Evolutionary conservation across 768 basidiomycete species (phyloP), one percentile per base, ranked within the genome.

Genomic region (Hericium rajendrae): DNA sequence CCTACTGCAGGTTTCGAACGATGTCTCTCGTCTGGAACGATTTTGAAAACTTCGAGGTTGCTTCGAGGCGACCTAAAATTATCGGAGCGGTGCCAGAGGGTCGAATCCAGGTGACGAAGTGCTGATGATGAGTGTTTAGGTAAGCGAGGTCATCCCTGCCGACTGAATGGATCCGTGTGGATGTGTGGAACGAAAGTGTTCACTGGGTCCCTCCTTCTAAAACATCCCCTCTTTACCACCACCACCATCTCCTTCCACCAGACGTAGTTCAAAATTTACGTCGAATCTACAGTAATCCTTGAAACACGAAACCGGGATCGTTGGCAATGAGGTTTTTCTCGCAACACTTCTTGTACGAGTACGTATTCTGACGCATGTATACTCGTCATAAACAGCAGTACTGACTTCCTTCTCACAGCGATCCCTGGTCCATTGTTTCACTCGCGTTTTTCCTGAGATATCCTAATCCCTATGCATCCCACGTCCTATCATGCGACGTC

Each of bases 401-500:
- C 11, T 58, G 57, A 64, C 64, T 49, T 55, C 58, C 15, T 52
- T 26, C 59, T 15, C 15, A 6, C 64, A 94, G 93, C 78, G 91
- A 97, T 81, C 83, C 93, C 70, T 93, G 94, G 84, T 78, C 90
- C 57, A 94, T 90, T 63, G 90, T 95, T 58, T 84, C 94, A 18
- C 78, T 95, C 61, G 94, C 94, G 12, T 97, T 88, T 77, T 94
- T 94, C 69, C 76, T 97, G 58, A 88, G 94, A 61, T 98, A 97
- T 72, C 94, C 94, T 3, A 97, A 97, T 69, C 93, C 94, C 51
- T 92, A 91, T 66, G 91, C 94, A 6, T 77, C 88, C 39, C 94
- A 98, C 73, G 87, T 98, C 70, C 73, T 94, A 63, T 94, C 94
- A 4, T 94, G 92, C 78, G 94, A 97, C 75, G 93, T 97, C 66